Evolutionary conservation across 106 monocot genomes (phyloP).

Genomic region (Acorus calamus): DNA sequence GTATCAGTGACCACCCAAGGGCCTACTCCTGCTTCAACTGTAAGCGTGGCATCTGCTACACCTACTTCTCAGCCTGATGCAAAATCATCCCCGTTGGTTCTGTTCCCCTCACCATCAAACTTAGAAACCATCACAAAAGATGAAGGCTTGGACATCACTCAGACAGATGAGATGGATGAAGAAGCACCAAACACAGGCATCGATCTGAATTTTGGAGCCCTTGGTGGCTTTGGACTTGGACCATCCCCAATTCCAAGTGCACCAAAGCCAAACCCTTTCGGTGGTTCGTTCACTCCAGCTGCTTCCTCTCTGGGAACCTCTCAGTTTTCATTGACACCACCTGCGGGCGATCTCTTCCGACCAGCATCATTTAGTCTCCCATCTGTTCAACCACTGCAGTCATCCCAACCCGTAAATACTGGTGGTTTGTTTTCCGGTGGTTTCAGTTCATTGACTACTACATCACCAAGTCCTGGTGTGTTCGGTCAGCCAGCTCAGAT

Average conservation of each 20-base stretch:
- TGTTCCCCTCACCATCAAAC: neutral
- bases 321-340: conserved; percentile 27
- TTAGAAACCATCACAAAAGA: conserved; percentile 18
- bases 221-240: conserved; percentile 65
- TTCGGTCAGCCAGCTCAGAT: conserved; percentile 82
- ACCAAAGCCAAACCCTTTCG: conserved; percentile 73
- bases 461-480: conserved; percentile 6
- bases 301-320: conserved; percentile 19
- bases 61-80: conserved; percentile 7
- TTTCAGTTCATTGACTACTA: conserved; percentile 11
- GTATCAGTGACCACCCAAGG: no score
- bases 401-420: conserved; percentile 26
- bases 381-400: conserved; percentile 42
- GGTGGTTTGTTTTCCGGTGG: conserved; percentile 31
- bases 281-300: conserved; percentile 38
- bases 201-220: conserved; percentile 31
- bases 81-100: neutral
- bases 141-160: conserved; percentile 15
- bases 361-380: conserved; percentile 82
- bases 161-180: conserved; percentile 98
- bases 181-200: conserved; percentile 45
- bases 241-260: conserved; percentile 27
- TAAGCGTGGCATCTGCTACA: conserved; percentile 1
- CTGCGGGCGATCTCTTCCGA: conserved; percentile 67
- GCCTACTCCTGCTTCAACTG: conserved; percentile 1